Base-by-base conservation (phyloP, 2,329 filamentous ascomycete species). In the Magnaporthales sp. region DNA sequence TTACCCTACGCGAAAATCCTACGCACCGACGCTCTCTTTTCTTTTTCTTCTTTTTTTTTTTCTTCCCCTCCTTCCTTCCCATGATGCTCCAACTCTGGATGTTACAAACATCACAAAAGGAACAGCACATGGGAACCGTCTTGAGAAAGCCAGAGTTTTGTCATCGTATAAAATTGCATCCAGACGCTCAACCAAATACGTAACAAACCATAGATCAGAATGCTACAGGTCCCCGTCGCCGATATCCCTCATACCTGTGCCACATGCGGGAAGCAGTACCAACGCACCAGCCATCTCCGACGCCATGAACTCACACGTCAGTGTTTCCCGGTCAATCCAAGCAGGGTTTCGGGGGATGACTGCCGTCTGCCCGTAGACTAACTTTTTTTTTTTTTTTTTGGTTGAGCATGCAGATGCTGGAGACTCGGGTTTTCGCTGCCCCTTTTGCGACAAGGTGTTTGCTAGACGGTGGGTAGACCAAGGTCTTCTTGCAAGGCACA, bases 241-340 rank as follows among this genome's bases (percentile, higher is more conserved):
- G 56, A 60, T 15, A 19, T 19, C 11, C 56, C 56, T 26, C 38
- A 64, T 29, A 51, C 26, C 4, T 66, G 64, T 32, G 22, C 51
- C 11, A 62, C 31, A 13, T 66, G 64, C 22, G 64, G 64, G n/a
- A 61, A 51, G 64, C 31, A 19, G 24, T 66, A 66, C 56, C 64
- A 66, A 22, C 64, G 64, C n/a, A 66, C 54, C 56, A 66, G 64
- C 51, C 64, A 66, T 46, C 31, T 66, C 1, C 64, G 64, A 19
- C 64, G 54, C 64, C 64, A 66, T 51, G 64, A 66, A 58, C 31
- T 66, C 54, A 66, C 64, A 26, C 64, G 64, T 66, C 15, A 60
- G 64, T 62, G n/a, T 24, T 22, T 10, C 27, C 22, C 56, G 1
- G n/a, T 5, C 38, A n/a, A 11, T n/a, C 27, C 22, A 13, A 61